phyloP scores from a whole-genome alignment of 75 land plant species.

The Pinus tabuliformis region DNA sequence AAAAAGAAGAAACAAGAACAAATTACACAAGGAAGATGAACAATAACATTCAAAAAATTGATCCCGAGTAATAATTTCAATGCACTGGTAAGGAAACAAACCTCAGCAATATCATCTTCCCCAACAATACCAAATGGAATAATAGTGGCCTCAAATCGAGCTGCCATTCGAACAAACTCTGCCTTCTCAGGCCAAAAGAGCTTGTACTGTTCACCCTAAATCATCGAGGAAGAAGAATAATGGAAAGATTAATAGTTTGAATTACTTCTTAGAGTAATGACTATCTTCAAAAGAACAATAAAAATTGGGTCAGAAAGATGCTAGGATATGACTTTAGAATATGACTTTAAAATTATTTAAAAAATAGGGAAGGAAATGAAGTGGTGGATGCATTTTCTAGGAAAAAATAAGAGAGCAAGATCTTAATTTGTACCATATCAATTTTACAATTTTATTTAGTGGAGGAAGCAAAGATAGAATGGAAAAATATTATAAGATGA shows the following conservation, averaged over 20 bases:
- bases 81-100: slow-evolving; percentile 1
- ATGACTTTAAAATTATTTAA: background rate
- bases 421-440: background rate
- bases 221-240: background rate
- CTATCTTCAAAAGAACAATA: too few species aligned
- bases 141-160: slow-evolving; percentile 84
- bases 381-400: too few species aligned
- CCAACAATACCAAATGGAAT: slow-evolving; percentile 93
- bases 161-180: slow-evolving; percentile 97
- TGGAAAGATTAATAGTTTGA: too few species aligned
- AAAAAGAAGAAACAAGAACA: too few species aligned
- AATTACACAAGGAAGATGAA: too few species aligned
- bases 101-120: slow-evolving; percentile 91
- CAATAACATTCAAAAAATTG: too few species aligned
- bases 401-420: too few species aligned
- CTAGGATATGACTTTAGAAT: background rate
- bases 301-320: background rate
- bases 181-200: slow-evolving; percentile 91
- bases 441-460: background rate
- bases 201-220: slow-evolving; percentile 88
- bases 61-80: too few species aligned
- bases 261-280: too few species aligned
- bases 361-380: background rate
- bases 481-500: background rate
- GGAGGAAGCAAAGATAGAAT: background rate